A percentile compares a stretch with the other conserved stretches of the same genome.
These are phyloP conservation scores for Canavalia ensiformis DNA, from an alignment of 306 rosid species.

Conservation along the genomic window DNA sequence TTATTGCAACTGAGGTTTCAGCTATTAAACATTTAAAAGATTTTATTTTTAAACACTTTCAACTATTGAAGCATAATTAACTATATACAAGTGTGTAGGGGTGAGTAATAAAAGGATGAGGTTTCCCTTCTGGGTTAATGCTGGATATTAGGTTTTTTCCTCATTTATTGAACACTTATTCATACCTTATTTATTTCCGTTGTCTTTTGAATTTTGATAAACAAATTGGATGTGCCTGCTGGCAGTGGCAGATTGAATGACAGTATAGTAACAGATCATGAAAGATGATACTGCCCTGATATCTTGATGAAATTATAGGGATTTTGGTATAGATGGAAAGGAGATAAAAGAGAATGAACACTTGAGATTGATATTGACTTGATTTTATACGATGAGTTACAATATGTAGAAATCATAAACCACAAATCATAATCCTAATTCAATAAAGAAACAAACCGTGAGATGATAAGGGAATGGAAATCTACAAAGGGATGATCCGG, in stretches of 20 bases:
- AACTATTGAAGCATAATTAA: constrained; percentile 8
- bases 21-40: constrained; percentile 20
- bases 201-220: neutral
- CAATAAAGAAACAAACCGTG: neutral
- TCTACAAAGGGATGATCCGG: neutral
- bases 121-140: constrained; percentile 27
- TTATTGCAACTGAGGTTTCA: constrained; percentile 26
- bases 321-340: neutral
- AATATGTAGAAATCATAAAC: neutral
- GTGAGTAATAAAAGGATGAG: constrained; percentile 32
- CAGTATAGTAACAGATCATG: neutral
- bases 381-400: neutral
- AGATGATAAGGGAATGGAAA: neutral
- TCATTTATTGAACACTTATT: constrained; percentile 24
- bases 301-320: neutral
- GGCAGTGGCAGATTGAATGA: neutral
- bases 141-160: constrained; percentile 16
- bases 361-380: neutral
- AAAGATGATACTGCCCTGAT: neutral
- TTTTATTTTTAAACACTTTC: neutral
- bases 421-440: neutral
- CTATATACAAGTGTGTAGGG: constrained; percentile 12
- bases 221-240: constrained; percentile 13
- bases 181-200: neutral
- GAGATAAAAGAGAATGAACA: neutral